These are phyloP conservation scores for Geotrichum bryndzae DNA, from an alignment of 1,139 yeast genomes.

Conservation along the genomic window DNA sequence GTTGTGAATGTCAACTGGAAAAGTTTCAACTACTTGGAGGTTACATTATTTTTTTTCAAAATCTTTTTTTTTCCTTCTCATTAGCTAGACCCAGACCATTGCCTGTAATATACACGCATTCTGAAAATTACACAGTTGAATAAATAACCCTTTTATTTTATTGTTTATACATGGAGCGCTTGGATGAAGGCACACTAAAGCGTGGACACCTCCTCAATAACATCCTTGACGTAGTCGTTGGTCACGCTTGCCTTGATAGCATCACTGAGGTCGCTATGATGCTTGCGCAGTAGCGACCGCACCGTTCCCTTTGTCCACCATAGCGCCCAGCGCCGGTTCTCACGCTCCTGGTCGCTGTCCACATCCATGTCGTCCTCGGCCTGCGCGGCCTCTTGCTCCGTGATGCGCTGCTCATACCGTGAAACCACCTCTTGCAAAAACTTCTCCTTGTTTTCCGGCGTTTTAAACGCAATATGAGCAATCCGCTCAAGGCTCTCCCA, in stretches of 20 bases:
- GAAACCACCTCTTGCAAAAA: slow-evolving; percentile 8
- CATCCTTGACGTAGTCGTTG: background rate
- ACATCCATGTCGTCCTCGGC: slow-evolving; percentile 9
- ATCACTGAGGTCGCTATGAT: slow-evolving; percentile 2
- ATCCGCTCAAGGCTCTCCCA: slow-evolving; percentile 24
- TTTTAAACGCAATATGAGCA: slow-evolving; percentile 12
- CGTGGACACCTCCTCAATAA: background rate
- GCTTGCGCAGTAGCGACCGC: slow-evolving; percentile 9
- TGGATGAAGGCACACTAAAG: background rate
- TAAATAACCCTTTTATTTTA: background rate
- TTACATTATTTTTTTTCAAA: background rate
- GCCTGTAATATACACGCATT: background rate
- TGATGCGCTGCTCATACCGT: slow-evolving; percentile 1
- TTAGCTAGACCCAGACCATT: background rate
- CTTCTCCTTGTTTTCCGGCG: slow-evolving; percentile 2
- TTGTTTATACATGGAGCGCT: background rate
- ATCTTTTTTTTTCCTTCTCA: background rate
- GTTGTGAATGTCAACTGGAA: background rate
- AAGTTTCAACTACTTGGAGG: background rate
- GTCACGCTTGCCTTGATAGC: background rate
- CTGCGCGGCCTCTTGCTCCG: slow-evolving; percentile 21
- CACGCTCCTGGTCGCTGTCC: slow-evolving; percentile 6
- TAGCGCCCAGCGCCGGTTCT: slow-evolving; percentile 15
- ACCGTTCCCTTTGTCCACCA: slow-evolving; percentile 18
- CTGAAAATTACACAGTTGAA: background rate